phyloP scores from a whole-genome alignment of 2,329 filamentous ascomycete genomes.

The Ambrosiella cleistominuta region DNA sequence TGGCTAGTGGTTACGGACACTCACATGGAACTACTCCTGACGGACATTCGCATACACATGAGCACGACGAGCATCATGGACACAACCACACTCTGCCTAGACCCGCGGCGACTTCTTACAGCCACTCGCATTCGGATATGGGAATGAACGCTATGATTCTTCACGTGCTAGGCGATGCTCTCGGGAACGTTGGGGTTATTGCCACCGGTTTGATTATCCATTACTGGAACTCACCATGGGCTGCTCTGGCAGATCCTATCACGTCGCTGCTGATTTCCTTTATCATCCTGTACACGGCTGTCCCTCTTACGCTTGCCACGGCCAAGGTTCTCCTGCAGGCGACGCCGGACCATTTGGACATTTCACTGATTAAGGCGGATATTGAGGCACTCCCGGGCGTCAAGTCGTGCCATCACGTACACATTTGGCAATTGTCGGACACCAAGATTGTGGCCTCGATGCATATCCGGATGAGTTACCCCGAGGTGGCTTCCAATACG shows the following conservation, averaged over 20 bases:
- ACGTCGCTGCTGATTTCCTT: conserved; percentile 90
- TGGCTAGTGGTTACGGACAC: conserved; percentile 18
- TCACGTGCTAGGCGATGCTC: conserved; percentile 63
- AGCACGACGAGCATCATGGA: conserved; percentile 36
- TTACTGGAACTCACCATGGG: conserved; percentile 65
- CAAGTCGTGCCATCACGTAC: conserved; percentile 81
- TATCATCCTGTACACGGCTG: conserved; percentile 54
- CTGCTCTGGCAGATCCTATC: conserved; percentile 74
- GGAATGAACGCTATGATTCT: conserved; percentile 82
- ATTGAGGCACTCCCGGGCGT: conserved; percentile 74
- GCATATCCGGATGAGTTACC: conserved; percentile 82
- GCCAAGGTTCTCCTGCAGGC: conserved; percentile 85
- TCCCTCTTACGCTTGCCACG: conserved; percentile 63
- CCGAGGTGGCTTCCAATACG: conserved; percentile 63
- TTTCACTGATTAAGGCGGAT: conserved; percentile 73
- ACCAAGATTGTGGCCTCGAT: conserved; percentile 86
- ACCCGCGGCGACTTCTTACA: conserved; percentile 38
- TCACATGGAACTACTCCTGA: not conserved
- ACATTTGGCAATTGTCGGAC: conserved; percentile 95
- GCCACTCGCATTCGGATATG: conserved; percentile 72
- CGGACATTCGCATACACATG: conserved; percentile 14
- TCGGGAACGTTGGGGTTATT: conserved; percentile 78
- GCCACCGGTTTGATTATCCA: conserved; percentile 74
- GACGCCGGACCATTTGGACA: conserved; percentile 70
- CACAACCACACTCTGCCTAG: conserved; percentile 72